A percentile compares a stretch with the other conserved stretches of the same genome.
Evolutionary conservation across 768 basidiomycete species (phyloP).

Genomic region (Trametes punicea): DNA sequence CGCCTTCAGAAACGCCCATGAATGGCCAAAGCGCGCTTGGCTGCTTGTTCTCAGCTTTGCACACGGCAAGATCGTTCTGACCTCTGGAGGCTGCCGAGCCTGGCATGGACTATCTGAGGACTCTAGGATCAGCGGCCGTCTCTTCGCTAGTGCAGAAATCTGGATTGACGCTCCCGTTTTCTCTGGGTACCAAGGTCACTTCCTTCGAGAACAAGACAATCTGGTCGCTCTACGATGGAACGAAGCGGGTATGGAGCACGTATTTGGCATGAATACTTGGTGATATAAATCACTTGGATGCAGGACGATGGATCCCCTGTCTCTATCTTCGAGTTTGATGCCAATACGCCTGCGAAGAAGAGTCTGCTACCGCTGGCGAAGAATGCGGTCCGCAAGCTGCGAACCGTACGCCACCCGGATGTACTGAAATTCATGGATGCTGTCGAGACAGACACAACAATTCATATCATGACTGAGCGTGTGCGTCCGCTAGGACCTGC

Average conservation of each 20-base stretch:
- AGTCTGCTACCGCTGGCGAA: constrained; percentile 72
- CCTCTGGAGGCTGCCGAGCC: not conserved
- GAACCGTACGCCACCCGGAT: constrained; percentile 92
- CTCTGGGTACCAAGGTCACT: constrained; percentile 69
- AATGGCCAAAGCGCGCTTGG: constrained; percentile 2
- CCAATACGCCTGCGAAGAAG: constrained; percentile 54
- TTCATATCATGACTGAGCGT: constrained; percentile 95
- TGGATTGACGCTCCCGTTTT: constrained; percentile 85
- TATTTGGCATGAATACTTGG: not conserved
- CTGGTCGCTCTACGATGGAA: constrained; percentile 85
- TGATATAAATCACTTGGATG: constrained; percentile 13
- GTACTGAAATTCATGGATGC: constrained; percentile 94
- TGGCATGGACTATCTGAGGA: constrained; percentile 81
- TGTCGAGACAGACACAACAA: constrained; percentile 80
- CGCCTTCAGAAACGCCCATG: not conserved
- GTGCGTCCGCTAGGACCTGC: constrained; percentile 69
- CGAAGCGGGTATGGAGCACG: constrained; percentile 63
- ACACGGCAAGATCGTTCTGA: not conserved
- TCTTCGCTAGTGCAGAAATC: constrained; percentile 92
- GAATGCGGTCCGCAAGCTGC: constrained; percentile 86
- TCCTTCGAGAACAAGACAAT: constrained; percentile 66
- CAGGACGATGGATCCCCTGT: constrained; percentile 87
- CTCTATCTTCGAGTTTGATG: constrained; percentile 92
- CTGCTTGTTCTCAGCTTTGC: not conserved
- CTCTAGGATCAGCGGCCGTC: constrained; percentile 80